Evolutionary conservation across 148 eudicot species (phyloP).

Genomic region (Cornus controversa): DNA sequence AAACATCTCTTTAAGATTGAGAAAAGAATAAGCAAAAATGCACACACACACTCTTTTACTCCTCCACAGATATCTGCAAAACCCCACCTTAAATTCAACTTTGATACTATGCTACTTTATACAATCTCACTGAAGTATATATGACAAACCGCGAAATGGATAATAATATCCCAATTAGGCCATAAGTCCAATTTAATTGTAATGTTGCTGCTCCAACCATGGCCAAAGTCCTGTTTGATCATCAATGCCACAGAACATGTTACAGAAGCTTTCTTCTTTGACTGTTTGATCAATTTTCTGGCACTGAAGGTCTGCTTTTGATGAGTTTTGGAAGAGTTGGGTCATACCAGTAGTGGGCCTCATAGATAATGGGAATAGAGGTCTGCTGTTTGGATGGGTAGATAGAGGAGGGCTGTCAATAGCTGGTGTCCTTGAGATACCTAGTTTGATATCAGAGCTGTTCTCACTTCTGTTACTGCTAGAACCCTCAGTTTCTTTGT

Average conservation of each 20-base stretch:
- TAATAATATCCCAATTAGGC: neutral
- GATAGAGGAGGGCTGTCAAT: slow-evolving; percentile 63
- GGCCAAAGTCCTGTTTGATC: slow-evolving; percentile 90
- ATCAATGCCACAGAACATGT: slow-evolving; percentile 77
- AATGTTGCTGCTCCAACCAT: slow-evolving; percentile 85
- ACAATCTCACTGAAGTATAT: neutral
- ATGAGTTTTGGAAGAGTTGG: slow-evolving; percentile 57
- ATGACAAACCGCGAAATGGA: neutral
- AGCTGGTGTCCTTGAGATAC: slow-evolving; percentile 61
- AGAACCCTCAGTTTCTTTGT: slow-evolving; percentile 94
- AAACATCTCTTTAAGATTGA: neutral
- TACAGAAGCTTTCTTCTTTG: slow-evolving; percentile 74
- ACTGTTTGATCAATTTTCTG: slow-evolving; percentile 39
- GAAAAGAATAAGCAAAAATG: neutral
- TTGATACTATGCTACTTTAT: slow-evolving; percentile 21
- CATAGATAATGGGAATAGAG: slow-evolving; percentile 60
- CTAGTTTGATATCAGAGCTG: slow-evolving; percentile 75
- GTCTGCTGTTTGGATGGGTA: slow-evolving; percentile 33
- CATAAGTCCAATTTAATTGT: slow-evolving; percentile 35
- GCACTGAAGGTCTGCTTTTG: slow-evolving; percentile 30
- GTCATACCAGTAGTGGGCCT: slow-evolving; percentile 43
- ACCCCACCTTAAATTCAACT: slow-evolving; percentile 24
- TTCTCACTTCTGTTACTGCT: slow-evolving; percentile 83
- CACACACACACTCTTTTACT: slow-evolving; percentile 13
- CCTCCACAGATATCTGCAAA: slow-evolving; percentile 11